Evolutionary conservation across 495 filamentous ascomycete species (phyloP).

Genomic region (Tricharina praecox): DNA sequence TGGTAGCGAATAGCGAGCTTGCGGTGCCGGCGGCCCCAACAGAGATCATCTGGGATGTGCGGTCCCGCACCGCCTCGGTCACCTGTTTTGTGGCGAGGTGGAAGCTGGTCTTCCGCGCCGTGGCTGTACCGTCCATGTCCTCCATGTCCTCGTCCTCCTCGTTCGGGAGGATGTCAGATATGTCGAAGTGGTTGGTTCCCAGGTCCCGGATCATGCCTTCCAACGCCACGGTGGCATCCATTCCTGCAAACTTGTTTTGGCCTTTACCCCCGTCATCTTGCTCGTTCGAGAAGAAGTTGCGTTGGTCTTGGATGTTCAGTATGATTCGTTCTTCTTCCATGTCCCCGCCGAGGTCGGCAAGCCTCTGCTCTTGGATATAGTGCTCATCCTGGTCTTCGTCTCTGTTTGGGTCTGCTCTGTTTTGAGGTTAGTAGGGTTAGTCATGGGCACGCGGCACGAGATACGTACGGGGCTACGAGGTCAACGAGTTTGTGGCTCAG

Average conservation of each 20-base stretch:
- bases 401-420: constrained; percentile 37
- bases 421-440: constrained; percentile 5
- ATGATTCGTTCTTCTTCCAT: constrained; percentile 54
- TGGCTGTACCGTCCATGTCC: constrained; percentile 30
- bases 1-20: constrained; percentile 13
- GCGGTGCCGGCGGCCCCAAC: constrained; percentile 11
- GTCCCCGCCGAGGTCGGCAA: constrained; percentile 71
- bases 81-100: constrained; percentile 29
- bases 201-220: constrained; percentile 46
- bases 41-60: constrained; percentile 33
- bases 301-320: constrained; percentile 76
- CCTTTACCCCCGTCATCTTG: constrained; percentile 36
- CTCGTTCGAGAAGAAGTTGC: constrained; percentile 54
- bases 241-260: constrained; percentile 30
- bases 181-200: constrained; percentile 40
- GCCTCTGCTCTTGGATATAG: constrained; percentile 51
- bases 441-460: neutral
- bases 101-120: neutral
- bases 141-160: constrained; percentile 55
- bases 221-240: constrained; percentile 52
- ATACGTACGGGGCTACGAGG: constrained; percentile 49
- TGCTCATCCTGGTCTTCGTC: constrained; percentile 56
- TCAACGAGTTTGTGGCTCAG: constrained; percentile 82
- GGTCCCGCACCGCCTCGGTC: constrained; percentile 36
- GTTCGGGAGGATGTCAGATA: constrained; percentile 42